Percentiles rank a stretch among this genome's conserved stretches.
Conservation (phyloP, 441 rosid genomes). For the Gossypium schwendimanii region DNA sequence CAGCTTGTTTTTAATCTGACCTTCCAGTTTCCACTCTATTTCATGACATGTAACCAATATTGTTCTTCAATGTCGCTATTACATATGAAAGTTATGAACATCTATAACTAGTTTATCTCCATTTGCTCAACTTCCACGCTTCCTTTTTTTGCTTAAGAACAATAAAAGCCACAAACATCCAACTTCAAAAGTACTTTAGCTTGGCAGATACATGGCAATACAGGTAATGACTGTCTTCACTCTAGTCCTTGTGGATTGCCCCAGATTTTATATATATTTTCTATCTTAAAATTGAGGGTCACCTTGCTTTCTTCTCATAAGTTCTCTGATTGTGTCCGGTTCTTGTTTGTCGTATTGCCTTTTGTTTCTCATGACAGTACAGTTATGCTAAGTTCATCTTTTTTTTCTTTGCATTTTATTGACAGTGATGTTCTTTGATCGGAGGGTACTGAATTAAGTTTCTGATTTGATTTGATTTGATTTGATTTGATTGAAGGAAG, state of each 20-base stretch:
- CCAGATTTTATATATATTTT: not conserved
- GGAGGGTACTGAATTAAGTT: not conserved
- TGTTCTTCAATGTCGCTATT: not conserved
- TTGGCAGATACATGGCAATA: constrained; percentile 29
- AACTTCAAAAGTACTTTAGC: constrained; percentile 5
- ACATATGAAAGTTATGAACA: not conserved
- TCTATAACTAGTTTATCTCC: not conserved
- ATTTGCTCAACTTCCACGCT: not conserved
- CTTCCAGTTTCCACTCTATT: not conserved
- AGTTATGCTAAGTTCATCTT: not conserved
- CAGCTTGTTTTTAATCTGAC: not conserved
- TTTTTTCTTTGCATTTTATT: constrained; percentile 1
- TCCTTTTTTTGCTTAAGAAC: not conserved
- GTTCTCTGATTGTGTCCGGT: not conserved
- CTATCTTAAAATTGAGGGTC: constrained; percentile 2
- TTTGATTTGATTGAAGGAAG: constrained; percentile 36
- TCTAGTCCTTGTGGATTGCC: constrained; percentile 20
- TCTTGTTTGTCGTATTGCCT: constrained; percentile 7
- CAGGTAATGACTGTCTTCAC: constrained; percentile 31
- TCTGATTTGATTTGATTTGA: not conserved
- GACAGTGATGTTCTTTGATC: not conserved
- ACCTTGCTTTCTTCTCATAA: not conserved
- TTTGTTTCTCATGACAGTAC: not conserved
- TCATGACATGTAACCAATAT: not conserved
- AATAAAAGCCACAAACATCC: not conserved